phyloP scores from a whole-genome alignment of 1,139 yeast genomes.

The Sugiyamaella pinicola region DNA sequence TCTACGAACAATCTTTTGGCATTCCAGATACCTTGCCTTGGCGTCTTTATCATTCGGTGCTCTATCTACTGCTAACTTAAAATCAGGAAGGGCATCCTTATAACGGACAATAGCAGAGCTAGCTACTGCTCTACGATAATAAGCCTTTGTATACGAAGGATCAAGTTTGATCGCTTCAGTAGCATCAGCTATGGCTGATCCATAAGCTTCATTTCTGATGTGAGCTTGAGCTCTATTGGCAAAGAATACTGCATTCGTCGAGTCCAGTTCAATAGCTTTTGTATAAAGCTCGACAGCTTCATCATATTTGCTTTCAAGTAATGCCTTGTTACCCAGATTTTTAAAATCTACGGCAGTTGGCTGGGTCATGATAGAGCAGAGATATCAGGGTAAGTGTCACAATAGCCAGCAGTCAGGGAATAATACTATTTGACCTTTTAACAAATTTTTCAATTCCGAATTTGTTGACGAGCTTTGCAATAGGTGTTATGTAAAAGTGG shows the following conservation, averaged over 20 bases:
- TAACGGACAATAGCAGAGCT: slow-evolving; percentile 74
- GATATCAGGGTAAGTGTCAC: not conserved
- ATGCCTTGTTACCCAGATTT: slow-evolving; percentile 70
- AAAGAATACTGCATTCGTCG: slow-evolving; percentile 68
- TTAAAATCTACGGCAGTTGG: slow-evolving; percentile 44
- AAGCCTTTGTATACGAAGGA: slow-evolving; percentile 71
- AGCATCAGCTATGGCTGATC: slow-evolving; percentile 79
- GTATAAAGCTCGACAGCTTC: slow-evolving; percentile 74
- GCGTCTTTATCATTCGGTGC: slow-evolving; percentile 77
- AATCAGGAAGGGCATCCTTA: slow-evolving; percentile 72
- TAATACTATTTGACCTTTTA: too few relatives aligned
- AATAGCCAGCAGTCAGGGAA: not conserved
- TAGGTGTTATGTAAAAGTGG: too few relatives aligned
- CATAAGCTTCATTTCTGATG: slow-evolving; percentile 82
- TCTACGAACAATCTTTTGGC: slow-evolving; percentile 67
- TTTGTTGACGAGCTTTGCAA: too few relatives aligned
- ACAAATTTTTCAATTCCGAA: too few relatives aligned
- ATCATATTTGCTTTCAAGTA: slow-evolving; percentile 63
- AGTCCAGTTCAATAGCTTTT: slow-evolving; percentile 71
- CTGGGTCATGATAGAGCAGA: slow-evolving; percentile 10
- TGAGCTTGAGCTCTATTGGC: slow-evolving; percentile 92
- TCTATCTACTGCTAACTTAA: slow-evolving; percentile 60
- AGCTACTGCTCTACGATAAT: slow-evolving; percentile 81
- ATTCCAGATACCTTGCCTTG: slow-evolving; percentile 60
- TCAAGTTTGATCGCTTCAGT: slow-evolving; percentile 69